Evolutionary conservation across 352 stramenopile species (phyloP), one percentile per base, ranked within the genome.

Genomic region (Globisporangium nunn): DNA sequence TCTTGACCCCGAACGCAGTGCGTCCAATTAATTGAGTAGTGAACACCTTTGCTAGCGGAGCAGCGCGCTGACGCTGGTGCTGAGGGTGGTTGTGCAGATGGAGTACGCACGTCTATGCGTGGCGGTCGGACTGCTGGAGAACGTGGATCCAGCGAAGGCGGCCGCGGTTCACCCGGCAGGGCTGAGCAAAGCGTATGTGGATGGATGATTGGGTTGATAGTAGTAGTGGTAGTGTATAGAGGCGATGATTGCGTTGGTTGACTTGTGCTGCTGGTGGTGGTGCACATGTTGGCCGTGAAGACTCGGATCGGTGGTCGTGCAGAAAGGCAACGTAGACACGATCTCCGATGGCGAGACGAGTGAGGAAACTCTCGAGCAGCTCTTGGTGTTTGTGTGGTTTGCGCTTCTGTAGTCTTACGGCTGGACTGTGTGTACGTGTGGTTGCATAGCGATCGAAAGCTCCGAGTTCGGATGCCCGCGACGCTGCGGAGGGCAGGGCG

Each of bases 1-100:
- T 98, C 17, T 72, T 99, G 50, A 99, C 96, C 12, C 97, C 97
- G 1, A 99, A 99, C 60, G 80, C 71, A 40, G 77, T 87, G 61
- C 48, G 72, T 56, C 4, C 11, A 5, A 40, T 23, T 29, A 17
- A 14, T 12, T 18, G 8, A 4, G 17, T 17, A 48, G 43, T 8
- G 11, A 1, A 23, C 14, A 4, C 14, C n/a, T 7, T 29, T 3
- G 43, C 18, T 48, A 18, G 6, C 6, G 6, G 10, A 15, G 7
- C 4, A 8, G 15, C 14, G 17, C 40, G 6, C 35, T 17, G 39
- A 18, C 30, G 40, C n/a, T 43, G 11, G 51, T 7, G 31, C 31
- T 11, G 29, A 41, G 37, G 51, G 23, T 23, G 23, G 23, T 23
- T 29, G 6, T 58, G 17, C 59, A 94, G 85, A 92, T 95, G 81